phyloP scores from a whole-genome alignment of 1,139 yeast species.

The Blastobotrys capitulatus region DNA sequence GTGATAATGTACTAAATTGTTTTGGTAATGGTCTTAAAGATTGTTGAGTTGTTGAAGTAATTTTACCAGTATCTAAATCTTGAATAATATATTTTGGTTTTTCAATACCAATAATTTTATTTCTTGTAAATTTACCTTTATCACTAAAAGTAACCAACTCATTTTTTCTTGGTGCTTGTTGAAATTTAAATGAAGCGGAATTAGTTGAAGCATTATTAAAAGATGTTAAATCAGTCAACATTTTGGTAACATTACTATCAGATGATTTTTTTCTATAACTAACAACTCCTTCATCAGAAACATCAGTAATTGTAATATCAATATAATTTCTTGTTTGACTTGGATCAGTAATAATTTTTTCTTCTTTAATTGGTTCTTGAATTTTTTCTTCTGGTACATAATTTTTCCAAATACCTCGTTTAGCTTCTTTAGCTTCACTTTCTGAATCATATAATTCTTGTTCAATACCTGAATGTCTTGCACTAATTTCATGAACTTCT shows the following conservation, averaged over 20 bases:
- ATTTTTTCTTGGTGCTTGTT: conserved; percentile 39
- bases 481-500: conserved; percentile 60
- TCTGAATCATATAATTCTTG: conserved; percentile 57
- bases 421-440: conserved; percentile 49
- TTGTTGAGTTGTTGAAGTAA: conserved; percentile 44
- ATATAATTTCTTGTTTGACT: conserved; percentile 39
- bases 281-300: conserved; percentile 45
- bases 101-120: conserved; percentile 49
- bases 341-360: conserved; percentile 11
- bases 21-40: conserved; percentile 53
- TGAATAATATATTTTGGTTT: conserved; percentile 45
- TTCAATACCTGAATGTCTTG: conserved; percentile 51
- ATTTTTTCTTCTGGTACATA: conserved; percentile 34
- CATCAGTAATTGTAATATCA: conserved; percentile 58
- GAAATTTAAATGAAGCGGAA: conserved; percentile 25
- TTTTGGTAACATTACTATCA: conserved; percentile 22
- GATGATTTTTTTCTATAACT: conserved; percentile 42
- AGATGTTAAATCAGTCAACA: conserved; percentile 35
- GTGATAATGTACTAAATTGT: conserved; percentile 45
- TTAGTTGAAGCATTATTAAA: conserved; percentile 40
- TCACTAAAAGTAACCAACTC: conserved; percentile 57
- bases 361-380: conserved; percentile 7
- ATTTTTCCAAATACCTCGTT: conserved; percentile 62
- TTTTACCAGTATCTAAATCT: conserved; percentile 63
- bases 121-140: conserved; percentile 57